phyloP scores from a whole-genome alignment of 352 stramenopile genomes.

The Globisporangium canariense region DNA sequence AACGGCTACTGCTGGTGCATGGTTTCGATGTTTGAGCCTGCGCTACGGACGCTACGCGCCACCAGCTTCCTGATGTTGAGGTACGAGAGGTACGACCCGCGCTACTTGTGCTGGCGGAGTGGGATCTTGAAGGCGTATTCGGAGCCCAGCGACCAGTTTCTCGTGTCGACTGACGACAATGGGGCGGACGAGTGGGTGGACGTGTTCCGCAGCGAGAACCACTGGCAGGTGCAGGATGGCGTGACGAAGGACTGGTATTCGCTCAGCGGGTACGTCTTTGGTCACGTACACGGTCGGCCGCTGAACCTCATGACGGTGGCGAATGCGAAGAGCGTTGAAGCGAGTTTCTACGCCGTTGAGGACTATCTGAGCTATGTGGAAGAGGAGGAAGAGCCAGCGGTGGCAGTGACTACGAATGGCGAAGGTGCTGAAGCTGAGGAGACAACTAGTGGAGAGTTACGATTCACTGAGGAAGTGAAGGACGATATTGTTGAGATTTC shows the following conservation, averaged over 20 bases:
- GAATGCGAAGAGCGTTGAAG: conserved; percentile 21
- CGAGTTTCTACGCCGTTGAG: conserved; percentile 49
- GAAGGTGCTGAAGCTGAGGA: neutral
- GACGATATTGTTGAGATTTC: conserved; percentile 1
- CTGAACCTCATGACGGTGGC: conserved; percentile 25
- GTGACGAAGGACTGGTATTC: conserved; percentile 59
- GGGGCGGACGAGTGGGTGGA: conserved; percentile 51
- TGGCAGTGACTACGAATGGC: neutral
- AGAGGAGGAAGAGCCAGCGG: conserved; percentile 35
- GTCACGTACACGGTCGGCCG: conserved; percentile 36
- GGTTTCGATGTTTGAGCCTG: conserved; percentile 55
- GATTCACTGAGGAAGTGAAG: neutral
- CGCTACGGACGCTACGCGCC: conserved; percentile 45
- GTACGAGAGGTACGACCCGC: conserved; percentile 51
- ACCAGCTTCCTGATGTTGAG: conserved; percentile 46
- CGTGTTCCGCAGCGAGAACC: conserved; percentile 54
- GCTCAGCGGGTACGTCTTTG: conserved; percentile 71
- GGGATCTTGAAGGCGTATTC: conserved; percentile 48
- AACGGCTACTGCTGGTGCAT: conserved; percentile 77
- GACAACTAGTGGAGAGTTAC: neutral
- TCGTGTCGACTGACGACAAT: conserved; percentile 48
- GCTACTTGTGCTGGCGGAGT: conserved; percentile 43
- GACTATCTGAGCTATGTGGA: conserved; percentile 70
- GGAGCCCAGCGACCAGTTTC: conserved; percentile 50
- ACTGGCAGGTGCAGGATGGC: conserved; percentile 61